Evolutionary conservation across 495 filamentous ascomycete genomes (phyloP), one percentile per base, ranked within the genome.

Genomic region (Emericellopsis terricola): DNA sequence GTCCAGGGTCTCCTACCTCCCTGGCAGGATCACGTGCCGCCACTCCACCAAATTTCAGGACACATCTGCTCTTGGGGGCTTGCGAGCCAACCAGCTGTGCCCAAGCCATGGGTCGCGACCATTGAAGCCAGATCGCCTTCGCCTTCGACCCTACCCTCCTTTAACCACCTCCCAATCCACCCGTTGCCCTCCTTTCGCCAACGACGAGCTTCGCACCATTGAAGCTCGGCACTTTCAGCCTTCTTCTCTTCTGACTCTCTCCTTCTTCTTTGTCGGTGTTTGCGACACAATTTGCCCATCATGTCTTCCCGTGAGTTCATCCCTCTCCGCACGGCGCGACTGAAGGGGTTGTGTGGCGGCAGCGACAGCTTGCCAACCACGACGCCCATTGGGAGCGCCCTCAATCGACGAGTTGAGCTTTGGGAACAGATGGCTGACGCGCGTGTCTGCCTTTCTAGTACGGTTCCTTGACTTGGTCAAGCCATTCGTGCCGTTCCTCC

Each of bases 381-480:
- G 23, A 6, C 23, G n/a, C n/a, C n/a, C n/a, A n/a, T n/a, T n/a
- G 39, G 48, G 52, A 48, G 42, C 50, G 43, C 32, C 34, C 44
- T 45, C 42, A 37, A 32, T 37, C 38, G 29, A 36, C 41, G 53
- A 48, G 46, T 49, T 51, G 44, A 34, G 15, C 23, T 15, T 39
- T 36, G 21, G 40, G 28, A 39, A 40, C 42, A 35, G 17, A 36
- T 37, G 20, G 47, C 57, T 58, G 42, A 65, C 45, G 17, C 30
- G 31, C 38, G 13, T 29, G 26, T n/a, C 5, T 40, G 30, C 38
- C 21, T 34, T 31, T 44, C 44, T 62, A 94, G 87, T 96, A 64
- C 91, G 89, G 53, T 99, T 99, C 53, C 84, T 99, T 64, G 89
- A 99, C 63, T 72, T 94, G 46, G 87, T 99, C 63, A 99, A 96